A percentile compares a stretch with the other conserved stretches of the same genome.
These are phyloP conservation scores for Pseudocercospora vitis DNA, from an alignment of 2,329 filamentous ascomycete genomes.

Conservation along the genomic window DNA sequence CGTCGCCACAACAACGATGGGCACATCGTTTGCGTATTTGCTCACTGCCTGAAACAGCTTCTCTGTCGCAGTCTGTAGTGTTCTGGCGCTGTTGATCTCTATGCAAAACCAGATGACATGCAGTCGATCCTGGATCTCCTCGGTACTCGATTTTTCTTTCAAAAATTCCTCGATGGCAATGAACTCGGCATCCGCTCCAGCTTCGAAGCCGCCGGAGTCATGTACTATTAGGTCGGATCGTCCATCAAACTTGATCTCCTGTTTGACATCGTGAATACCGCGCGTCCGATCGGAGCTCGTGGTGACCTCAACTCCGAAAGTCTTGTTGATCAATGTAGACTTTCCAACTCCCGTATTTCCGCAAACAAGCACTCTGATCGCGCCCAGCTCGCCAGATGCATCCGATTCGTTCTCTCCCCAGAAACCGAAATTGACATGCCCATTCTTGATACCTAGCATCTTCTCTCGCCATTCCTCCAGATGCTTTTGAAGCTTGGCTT, in stretches of 20 bases:
- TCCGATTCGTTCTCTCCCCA: slow-evolving; percentile 31
- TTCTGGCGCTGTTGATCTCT: slow-evolving; percentile 38
- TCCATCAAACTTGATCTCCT: slow-evolving; percentile 37
- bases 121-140: slow-evolving; percentile 34
- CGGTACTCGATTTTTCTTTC: slow-evolving; percentile 33
- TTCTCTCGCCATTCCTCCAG: slow-evolving; percentile 31
- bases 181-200: slow-evolving; percentile 36
- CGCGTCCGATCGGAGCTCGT: slow-evolving; percentile 31
- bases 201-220: slow-evolving; percentile 41
- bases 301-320: slow-evolving; percentile 36
- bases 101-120: slow-evolving; percentile 42
- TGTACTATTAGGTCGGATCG: slow-evolving; percentile 39
- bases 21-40: slow-evolving; percentile 35
- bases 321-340: slow-evolving; percentile 22
- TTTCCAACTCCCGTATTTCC: slow-evolving; percentile 21
- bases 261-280: slow-evolving; percentile 37
- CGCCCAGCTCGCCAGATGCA: slow-evolving; percentile 20
- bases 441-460: slow-evolving; percentile 26
- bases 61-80: slow-evolving; percentile 38
- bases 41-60: slow-evolving; percentile 38
- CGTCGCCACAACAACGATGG: slow-evolving; percentile 39
- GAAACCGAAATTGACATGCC: slow-evolving; percentile 27
- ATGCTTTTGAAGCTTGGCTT: slow-evolving; percentile 30
- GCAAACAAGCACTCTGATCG: slow-evolving; percentile 40
- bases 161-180: slow-evolving; percentile 36